Evolutionary conservation across 1,139 yeast species (phyloP).

Genomic region (Blastobotrys aristatus): DNA sequence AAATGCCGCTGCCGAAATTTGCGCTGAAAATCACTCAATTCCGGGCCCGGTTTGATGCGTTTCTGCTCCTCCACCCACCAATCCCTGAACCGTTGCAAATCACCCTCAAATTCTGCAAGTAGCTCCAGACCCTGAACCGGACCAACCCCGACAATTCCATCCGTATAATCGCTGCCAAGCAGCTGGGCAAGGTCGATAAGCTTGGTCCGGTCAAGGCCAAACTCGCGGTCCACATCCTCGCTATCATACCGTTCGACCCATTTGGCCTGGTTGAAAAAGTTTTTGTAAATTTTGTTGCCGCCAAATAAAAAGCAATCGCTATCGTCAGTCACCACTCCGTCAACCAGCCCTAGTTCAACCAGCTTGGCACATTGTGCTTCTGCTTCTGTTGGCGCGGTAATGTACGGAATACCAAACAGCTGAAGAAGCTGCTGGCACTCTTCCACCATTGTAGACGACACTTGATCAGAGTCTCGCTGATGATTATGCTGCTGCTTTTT

Average conservation of each 20-base stretch:
- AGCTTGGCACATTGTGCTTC: conserved; percentile 96
- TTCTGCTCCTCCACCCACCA: conserved; percentile 53
- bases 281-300: conserved; percentile 76
- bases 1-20: conserved; percentile 53
- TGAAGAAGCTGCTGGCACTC: conserved; percentile 86
- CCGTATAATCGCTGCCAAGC: conserved; percentile 91
- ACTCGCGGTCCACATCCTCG: conserved; percentile 52
- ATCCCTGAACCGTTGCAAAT: conserved; percentile 40
- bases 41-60: conserved; percentile 5
- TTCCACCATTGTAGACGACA: conserved; percentile 74
- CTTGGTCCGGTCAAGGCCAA: conserved; percentile 60
- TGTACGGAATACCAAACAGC: conserved; percentile 86
- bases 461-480: conserved; percentile 86
- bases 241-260: conserved; percentile 81
- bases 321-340: conserved; percentile 95
- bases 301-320: conserved; percentile 96
- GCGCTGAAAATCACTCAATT: conserved; percentile 31
- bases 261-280: conserved; percentile 90
- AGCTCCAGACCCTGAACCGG: conserved; percentile 91
- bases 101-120: conserved; percentile 70
- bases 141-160: conserved; percentile 86
- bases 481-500: conserved; percentile 54
- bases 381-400: conserved; percentile 97
- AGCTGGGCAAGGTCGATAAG: conserved; percentile 76
- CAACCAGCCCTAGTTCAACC: conserved; percentile 62